A percentile compares a stretch with the other conserved stretches of the same genome.
Evolutionary conservation across 768 basidiomycete genomes (phyloP).

Genomic region (Calocera cornea): DNA sequence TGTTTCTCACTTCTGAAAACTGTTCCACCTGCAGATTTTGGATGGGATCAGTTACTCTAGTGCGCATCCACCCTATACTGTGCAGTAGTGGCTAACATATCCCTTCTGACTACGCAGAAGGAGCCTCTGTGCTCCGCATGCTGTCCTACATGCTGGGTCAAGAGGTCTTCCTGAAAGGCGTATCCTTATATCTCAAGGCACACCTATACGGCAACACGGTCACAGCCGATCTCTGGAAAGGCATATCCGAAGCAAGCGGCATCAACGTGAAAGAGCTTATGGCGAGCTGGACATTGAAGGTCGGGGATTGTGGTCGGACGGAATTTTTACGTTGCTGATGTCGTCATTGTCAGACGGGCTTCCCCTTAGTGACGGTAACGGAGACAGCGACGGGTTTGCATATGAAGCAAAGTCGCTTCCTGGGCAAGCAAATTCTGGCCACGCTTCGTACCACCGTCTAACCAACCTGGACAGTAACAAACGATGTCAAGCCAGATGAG

Average conservation of each 20-base stretch:
- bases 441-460: background rate
- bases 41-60: constrained; percentile 79
- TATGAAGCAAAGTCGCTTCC: constrained; percentile 82
- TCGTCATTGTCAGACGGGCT: too few species aligned
- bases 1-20: background rate
- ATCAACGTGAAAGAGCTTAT: constrained; percentile 66
- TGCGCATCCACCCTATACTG: constrained; percentile 33
- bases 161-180: constrained; percentile 73
- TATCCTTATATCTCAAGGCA: constrained; percentile 83
- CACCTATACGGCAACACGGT: constrained; percentile 74
- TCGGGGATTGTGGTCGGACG: constrained; percentile 22
- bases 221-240: constrained; percentile 78
- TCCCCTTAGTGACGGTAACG: constrained; percentile 76
- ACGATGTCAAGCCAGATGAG: constrained; percentile 61
- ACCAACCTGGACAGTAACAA: constrained; percentile 30
- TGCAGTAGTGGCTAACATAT: constrained; percentile 19
- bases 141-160: constrained; percentile 80
- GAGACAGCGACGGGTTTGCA: constrained; percentile 58
- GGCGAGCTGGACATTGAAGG: constrained; percentile 74
- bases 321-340: too few species aligned
- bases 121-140: constrained; percentile 71
- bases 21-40: constrained; percentile 46
- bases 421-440: constrained; percentile 31
- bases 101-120: background rate
- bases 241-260: constrained; percentile 61